Percentiles rank a stretch among this genome's conserved stretches.
phyloP scores from a whole-genome alignment of 768 basidiomycete genomes.

The Mycena galericulata region DNA sequence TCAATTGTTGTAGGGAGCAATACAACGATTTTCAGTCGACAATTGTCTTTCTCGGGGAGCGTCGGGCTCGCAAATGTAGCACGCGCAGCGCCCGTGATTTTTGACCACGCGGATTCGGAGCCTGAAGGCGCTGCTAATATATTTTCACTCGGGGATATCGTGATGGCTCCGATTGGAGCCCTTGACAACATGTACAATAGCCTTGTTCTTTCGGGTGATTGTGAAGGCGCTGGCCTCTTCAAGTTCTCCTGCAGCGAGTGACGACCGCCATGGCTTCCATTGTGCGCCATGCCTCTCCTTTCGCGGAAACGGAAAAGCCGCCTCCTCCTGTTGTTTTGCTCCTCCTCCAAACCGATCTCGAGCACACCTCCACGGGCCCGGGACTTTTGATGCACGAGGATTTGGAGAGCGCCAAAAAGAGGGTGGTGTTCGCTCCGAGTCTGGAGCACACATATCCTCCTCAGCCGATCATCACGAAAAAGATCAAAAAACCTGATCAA shows the following conservation, averaged over 20 bases:
- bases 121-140: background rate
- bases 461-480: background rate
- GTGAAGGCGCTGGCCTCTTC: too few relatives aligned
- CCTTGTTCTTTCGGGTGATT: background rate
- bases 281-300: slow-evolving; percentile 11
- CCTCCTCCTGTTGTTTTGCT: slow-evolving; percentile 19
- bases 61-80: slow-evolving; percentile 1
- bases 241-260: slow-evolving; percentile 14
- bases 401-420: slow-evolving; percentile 7
- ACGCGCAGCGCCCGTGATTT: background rate
- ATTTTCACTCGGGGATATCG: slow-evolving; percentile 4
- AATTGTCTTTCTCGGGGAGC: too few relatives aligned
- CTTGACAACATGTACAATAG: background rate
- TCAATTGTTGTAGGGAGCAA: too few relatives aligned
- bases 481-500: background rate
- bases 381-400: slow-evolving; percentile 25
- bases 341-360: slow-evolving; percentile 18
- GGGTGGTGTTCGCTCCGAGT: background rate
- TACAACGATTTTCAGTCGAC: too few relatives aligned
- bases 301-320: slow-evolving; percentile 15
- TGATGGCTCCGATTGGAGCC: slow-evolving; percentile 5
- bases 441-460: slow-evolving; percentile 16
- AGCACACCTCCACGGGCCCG: slow-evolving; percentile 2
- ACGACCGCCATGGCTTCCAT: slow-evolving; percentile 13
- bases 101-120: slow-evolving; percentile 8